Conservation (phyloP, 345 rosid genomes). For the Eucalyptus tenuipes region DNA sequence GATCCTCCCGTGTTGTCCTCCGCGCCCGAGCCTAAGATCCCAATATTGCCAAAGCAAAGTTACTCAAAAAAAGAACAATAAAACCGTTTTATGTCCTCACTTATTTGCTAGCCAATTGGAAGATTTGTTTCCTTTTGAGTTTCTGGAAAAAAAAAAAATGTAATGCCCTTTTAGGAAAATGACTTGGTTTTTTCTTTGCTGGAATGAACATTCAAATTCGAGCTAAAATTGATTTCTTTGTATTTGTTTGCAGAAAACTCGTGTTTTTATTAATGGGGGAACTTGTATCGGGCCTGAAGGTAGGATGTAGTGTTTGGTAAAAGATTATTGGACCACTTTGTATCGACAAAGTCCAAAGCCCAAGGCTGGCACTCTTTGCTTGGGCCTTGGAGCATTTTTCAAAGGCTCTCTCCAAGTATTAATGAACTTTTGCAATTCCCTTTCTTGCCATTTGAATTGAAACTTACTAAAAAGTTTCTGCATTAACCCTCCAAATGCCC, state of each 20-base stretch:
- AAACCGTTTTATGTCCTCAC: background rate
- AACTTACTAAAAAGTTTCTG: background rate
- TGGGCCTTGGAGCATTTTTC: background rate
- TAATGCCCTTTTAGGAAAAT: background rate
- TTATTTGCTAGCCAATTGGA: background rate
- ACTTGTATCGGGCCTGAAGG: background rate
- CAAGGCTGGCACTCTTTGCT: background rate
- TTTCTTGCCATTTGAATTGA: background rate
- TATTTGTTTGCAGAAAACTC: fast-evolving
- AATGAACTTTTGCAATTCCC: background rate
- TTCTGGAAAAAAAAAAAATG: background rate
- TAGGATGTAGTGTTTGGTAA: background rate
- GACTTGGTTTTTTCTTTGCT: background rate
- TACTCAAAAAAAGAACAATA: background rate
- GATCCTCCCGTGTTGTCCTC: fast-evolving
- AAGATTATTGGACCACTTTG: background rate
- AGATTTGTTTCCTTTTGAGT: background rate
- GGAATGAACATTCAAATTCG: background rate
- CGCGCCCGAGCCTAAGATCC: fast-evolving
- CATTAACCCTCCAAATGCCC: background rate
- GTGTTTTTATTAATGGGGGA: background rate
- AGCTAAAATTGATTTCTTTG: background rate
- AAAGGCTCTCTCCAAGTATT: background rate
- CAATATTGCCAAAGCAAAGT: background rate
- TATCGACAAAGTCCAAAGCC: background rate